These are phyloP conservation scores for Pythium graminicola DNA, from an alignment of 352 stramenopile genomes.

Conservation along the genomic window DNA sequence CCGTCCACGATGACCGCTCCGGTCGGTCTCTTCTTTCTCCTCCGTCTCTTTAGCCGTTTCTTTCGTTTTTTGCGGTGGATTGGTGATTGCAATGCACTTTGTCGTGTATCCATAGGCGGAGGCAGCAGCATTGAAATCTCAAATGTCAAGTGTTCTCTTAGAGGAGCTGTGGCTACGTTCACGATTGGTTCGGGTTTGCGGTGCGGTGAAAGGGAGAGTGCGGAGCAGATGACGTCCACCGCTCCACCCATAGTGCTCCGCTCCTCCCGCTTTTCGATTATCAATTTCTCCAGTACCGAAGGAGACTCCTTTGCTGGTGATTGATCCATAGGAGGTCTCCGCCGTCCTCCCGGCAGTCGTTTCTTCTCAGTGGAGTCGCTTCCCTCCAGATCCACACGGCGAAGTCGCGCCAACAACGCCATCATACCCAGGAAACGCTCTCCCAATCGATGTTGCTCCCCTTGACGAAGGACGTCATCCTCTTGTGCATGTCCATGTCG, in stretches of 20 bases:
- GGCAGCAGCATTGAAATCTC: slow-evolving; percentile 62
- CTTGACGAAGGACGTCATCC: neutral
- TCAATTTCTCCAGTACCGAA: neutral
- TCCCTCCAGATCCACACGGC: slow-evolving; percentile 18
- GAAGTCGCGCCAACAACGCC: slow-evolving; percentile 39
- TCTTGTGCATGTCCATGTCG: neutral
- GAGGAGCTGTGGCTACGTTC: slow-evolving; percentile 30
- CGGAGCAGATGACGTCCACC: neutral
- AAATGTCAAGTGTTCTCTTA: slow-evolving; percentile 48
- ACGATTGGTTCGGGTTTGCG: slow-evolving; percentile 22
- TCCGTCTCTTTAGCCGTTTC: slow-evolving; percentile 25
- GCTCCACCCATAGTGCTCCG: neutral
- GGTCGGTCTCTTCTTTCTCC: slow-evolving; percentile 19
- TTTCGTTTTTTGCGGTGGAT: slow-evolving; percentile 36
- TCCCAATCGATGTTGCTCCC: slow-evolving; percentile 34
- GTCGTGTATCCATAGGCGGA: slow-evolving; percentile 35
- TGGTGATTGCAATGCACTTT: slow-evolving; percentile 45
- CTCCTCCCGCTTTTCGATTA: slow-evolving; percentile 3
- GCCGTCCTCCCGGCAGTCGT: neutral
- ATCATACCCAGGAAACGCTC: slow-evolving; percentile 58
- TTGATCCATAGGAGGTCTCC: neutral
- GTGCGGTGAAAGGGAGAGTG: slow-evolving; percentile 5
- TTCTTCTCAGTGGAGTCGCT: slow-evolving; percentile 1
- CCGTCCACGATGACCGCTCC: slow-evolving; percentile 7
- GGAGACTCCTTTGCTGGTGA: neutral